These are phyloP conservation scores for Trichoderma sp. DNA, from an alignment of 2,329 filamentous ascomycete genomes.

Conservation along the genomic window DNA sequence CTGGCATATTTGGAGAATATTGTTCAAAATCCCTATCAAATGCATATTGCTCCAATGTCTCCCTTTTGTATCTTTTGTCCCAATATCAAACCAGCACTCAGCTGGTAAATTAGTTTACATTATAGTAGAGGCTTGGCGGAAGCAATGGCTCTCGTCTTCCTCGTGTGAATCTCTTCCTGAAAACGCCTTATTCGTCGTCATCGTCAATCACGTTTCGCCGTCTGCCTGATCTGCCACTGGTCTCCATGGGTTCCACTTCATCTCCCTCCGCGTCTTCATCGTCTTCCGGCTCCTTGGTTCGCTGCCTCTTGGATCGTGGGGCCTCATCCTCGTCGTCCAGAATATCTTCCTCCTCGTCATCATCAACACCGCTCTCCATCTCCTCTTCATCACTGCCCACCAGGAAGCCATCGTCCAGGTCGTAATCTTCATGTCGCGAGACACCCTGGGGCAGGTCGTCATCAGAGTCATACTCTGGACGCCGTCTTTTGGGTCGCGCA, in stretches of 20 bases:
- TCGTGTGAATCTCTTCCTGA: neutral
- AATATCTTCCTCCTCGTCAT: constrained; percentile 61
- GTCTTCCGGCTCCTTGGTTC: constrained; percentile 49
- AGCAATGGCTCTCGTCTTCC: neutral
- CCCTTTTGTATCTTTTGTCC: neutral
- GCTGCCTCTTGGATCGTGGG: constrained; percentile 48
- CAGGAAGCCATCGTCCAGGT: constrained; percentile 76
- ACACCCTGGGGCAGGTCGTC: constrained; percentile 64
- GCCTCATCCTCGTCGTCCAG: constrained; percentile 53
- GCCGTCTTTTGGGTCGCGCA: constrained; percentile 51
- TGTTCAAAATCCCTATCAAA: neutral
- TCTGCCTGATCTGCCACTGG: constrained; percentile 44
- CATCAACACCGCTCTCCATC: constrained; percentile 58
- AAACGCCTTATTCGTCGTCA: constrained; percentile 41
- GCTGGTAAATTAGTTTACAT: neutral
- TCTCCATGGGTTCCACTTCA: constrained; percentile 46
- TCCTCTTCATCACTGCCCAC: constrained; percentile 73
- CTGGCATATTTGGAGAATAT: neutral
- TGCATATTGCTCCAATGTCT: neutral
- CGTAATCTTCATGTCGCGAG: constrained; percentile 70
- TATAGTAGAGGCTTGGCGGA: neutral
- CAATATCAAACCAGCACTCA: neutral
- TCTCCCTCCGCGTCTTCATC: constrained; percentile 56
- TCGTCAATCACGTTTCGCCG: constrained; percentile 58
- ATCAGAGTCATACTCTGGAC: constrained; percentile 72